Conservation (phyloP, 805 yeast genomes). For the Kazachstania bromeliacearum region DNA sequence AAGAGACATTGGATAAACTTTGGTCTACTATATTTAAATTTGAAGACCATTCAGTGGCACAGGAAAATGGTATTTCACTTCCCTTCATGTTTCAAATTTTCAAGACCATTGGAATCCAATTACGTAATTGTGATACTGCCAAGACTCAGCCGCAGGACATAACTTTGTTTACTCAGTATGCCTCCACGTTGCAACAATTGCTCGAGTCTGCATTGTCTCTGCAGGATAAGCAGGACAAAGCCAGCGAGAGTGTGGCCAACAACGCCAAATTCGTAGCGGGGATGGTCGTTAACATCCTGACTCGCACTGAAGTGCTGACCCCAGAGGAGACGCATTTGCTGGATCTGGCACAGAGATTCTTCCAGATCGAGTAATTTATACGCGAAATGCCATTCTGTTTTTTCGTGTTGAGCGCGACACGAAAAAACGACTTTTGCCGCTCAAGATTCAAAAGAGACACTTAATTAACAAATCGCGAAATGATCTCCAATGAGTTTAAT, state of each 20-base stretch:
- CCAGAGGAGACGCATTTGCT: slow-evolving; percentile 9
- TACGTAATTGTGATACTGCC: slow-evolving; percentile 10
- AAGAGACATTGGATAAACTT: slow-evolving; percentile 7
- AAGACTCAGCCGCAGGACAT: background rate
- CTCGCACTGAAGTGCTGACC: slow-evolving; percentile 6
- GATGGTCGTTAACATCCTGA: slow-evolving; percentile 13
- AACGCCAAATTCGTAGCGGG: slow-evolving; percentile 27
- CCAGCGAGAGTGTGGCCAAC: slow-evolving; percentile 21
- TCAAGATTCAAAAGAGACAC: too few relatives aligned
- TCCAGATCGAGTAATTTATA: background rate
- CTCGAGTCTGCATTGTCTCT: slow-evolving; percentile 13
- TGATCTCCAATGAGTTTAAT: too few relatives aligned
- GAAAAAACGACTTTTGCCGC: too few relatives aligned
- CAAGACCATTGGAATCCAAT: slow-evolving; percentile 25
- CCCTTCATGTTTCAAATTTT: slow-evolving; percentile 22
- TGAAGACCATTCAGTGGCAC: slow-evolving; percentile 6
- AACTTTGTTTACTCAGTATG: background rate
- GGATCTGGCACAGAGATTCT: background rate
- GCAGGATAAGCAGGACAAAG: slow-evolving; percentile 14
- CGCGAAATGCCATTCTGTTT: too few relatives aligned
- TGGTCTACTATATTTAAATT: slow-evolving; percentile 21
- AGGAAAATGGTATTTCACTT: slow-evolving; percentile 10
- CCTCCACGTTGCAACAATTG: slow-evolving; percentile 1
- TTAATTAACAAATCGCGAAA: too few relatives aligned
- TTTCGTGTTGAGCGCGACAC: too few relatives aligned